Evolutionary conservation across 257 asterid species (phyloP).

Genomic region (Capsicum chinense): DNA sequence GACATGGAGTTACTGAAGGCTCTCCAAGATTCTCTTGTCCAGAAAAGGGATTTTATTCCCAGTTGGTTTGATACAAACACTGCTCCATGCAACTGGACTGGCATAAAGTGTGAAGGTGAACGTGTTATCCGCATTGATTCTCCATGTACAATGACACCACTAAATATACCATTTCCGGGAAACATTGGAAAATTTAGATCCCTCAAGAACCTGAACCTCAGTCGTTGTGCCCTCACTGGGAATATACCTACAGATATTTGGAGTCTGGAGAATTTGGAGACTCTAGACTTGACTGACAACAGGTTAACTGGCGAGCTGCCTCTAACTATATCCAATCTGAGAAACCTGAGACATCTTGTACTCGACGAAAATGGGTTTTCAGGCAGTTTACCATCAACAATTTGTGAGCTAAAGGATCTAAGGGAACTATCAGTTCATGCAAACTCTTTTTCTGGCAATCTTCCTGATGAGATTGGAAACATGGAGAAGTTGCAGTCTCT

Average conservation of each 20-base stretch:
- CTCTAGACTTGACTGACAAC: conserved; percentile 65
- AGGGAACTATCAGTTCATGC: conserved; percentile 59
- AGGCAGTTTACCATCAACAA: conserved; percentile 57
- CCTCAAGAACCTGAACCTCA: conserved; percentile 63
- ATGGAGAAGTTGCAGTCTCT: conserved; percentile 54
- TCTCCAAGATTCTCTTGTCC: conserved; percentile 46
- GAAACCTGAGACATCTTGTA: conserved; percentile 50
- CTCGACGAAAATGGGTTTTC: conserved; percentile 64
- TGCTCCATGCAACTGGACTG: conserved; percentile 71
- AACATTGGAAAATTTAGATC: conserved; percentile 49
- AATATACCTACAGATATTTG: conserved; percentile 51
- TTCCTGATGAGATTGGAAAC: conserved; percentile 63
- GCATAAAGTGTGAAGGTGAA: conserved; percentile 57
- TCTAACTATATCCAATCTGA: conserved; percentile 45
- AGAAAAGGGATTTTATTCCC: conserved; percentile 41
- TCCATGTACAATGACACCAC: conserved; percentile 44
- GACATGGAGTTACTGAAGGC: conserved; percentile 48
- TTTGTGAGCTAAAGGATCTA: conserved; percentile 55
- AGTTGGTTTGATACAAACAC: conserved; percentile 51
- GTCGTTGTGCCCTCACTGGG: conserved; percentile 62
- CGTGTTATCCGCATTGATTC: conserved; percentile 48
- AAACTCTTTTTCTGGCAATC: conserved; percentile 58
- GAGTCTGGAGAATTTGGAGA: conserved; percentile 55
- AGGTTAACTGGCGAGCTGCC: conserved; percentile 53
- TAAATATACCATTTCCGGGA: conserved; percentile 54